Conservation (phyloP, 192 early-diverging fungal genomes). For the Umbelopsis isabellina region DNA sequence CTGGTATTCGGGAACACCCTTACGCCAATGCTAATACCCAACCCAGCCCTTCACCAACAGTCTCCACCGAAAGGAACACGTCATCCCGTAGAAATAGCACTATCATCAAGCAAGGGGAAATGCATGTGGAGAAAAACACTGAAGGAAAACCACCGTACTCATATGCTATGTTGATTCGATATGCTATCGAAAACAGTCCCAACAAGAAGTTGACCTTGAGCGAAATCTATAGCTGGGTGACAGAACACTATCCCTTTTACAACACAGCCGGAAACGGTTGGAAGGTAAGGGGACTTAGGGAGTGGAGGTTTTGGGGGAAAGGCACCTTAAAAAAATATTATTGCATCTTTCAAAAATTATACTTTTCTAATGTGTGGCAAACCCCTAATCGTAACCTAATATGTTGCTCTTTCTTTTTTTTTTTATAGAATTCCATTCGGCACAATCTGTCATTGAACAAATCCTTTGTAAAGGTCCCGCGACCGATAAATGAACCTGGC, state of each 20-base stretch:
- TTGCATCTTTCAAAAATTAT: too few species aligned
- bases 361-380: too few species aligned
- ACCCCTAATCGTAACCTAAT: neutral
- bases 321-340: too few species aligned
- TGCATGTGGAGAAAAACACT: slow-evolving; percentile 37
- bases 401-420: slow-evolving; percentile 1
- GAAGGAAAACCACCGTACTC: slow-evolving; percentile 72
- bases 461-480: slow-evolving; percentile 73
- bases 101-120: slow-evolving; percentile 14
- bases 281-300: slow-evolving; percentile 43
- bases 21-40: slow-evolving; percentile 13
- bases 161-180: slow-evolving; percentile 78
- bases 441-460: slow-evolving; percentile 86
- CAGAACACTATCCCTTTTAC: slow-evolving; percentile 75
- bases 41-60: slow-evolving; percentile 9
- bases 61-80: neutral
- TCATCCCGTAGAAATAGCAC: slow-evolving; percentile 14
- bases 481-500: slow-evolving; percentile 81
- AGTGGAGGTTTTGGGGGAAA: neutral
- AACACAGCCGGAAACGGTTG: slow-evolving; percentile 66
- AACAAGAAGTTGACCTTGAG: slow-evolving; percentile 71
- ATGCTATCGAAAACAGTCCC: slow-evolving; percentile 72
- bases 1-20: slow-evolving; percentile 13
- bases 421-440: slow-evolving; percentile 78
- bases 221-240: slow-evolving; percentile 81